Percentiles rank a stretch among this genome's conserved stretches.
These are phyloP conservation scores for Citropsis articulata DNA, from an alignment of 345 rosid species.

Conservation along the genomic window DNA sequence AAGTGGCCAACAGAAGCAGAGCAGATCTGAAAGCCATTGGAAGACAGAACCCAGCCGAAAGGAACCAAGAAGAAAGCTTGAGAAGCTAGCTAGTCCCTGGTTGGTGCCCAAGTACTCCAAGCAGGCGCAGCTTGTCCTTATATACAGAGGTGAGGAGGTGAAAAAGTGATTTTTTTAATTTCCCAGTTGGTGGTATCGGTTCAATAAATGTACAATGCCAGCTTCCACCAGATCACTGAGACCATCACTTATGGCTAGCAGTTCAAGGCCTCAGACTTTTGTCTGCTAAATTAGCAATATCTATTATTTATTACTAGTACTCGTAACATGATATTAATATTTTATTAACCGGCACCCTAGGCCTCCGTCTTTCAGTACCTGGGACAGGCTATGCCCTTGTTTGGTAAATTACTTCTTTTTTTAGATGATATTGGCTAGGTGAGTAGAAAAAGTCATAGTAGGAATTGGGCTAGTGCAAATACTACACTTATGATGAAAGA, in stretches of 20 bases:
- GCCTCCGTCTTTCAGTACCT: background rate
- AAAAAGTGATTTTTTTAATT: background rate
- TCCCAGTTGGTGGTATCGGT: background rate
- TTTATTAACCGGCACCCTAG: constrained; percentile 20
- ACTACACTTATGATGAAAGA: no score
- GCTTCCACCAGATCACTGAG: constrained; percentile 10
- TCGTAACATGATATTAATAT: background rate
- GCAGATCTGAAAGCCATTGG: constrained; percentile 39
- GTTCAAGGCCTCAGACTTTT: background rate
- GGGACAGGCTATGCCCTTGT: background rate
- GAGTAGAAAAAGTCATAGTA: no score
- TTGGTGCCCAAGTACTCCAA: background rate
- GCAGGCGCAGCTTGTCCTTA: background rate
- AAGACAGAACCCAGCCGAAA: background rate
- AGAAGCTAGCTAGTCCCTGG: background rate
- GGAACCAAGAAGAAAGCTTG: background rate
- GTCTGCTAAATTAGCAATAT: background rate
- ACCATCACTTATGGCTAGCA: constrained; percentile 7
- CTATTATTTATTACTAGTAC: background rate
- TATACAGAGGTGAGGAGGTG: background rate
- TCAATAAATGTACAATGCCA: constrained; percentile 19
- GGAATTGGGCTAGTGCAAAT: no score
- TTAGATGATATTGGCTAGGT: background rate
- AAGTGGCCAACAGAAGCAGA: constrained; percentile 27
- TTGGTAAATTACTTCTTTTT: background rate